Evolutionary conservation across 1,284 basidiomycete genomes (phyloP), one percentile per base, ranked within the genome.

Genomic region (Cutaneotrichosporon cutaneum): DNA sequence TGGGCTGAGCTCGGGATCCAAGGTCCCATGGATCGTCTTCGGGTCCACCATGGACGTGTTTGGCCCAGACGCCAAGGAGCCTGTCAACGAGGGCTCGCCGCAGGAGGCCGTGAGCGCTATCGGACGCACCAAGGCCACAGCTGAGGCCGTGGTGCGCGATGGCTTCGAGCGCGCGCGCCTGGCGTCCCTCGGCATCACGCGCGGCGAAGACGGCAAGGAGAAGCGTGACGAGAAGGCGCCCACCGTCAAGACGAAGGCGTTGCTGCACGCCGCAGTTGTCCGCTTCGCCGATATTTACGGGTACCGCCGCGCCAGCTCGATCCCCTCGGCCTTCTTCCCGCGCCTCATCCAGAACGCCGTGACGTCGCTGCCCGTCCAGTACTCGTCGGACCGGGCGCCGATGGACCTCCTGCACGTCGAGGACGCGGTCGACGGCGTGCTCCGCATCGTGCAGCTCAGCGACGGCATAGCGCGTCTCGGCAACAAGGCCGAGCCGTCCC

Each of bases 211-310:
- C 18, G 32, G 35, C 22, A 18, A 44, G 8, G 8, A 32, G 8
- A 13, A 13, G 8, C 10, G 4, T 9, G 32, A 45, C 35, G 18
- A 21, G 2, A 39, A 21, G 7, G 44, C 21, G 3, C 36, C 47
- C 16, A 7, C 18, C 6, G 14, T 32, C 48, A 51, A 51, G 48
- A 11, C 21, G 22, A 50, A 33, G n/a, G n/a, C 42, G 7, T 27
- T 33, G 36, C 54, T 63, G 30, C 61, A 57, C 39, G 61, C 53
- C 21, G 55, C 66, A n/a, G 70, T 78, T 30, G 53, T 79, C 9
- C 71, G 79, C 11, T 71, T 77, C 36, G 62, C 70, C n/a, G 71
- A 75, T 16, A 63, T 79, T 13, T 80, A 79, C 58, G 79, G 79
- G 18, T 74, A 71, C 53, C 58, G 63, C 0, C 67, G 69, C 10